Conservation (phyloP, 2,329 filamentous ascomycete genomes). For the Fonsecaea erecta region DNA sequence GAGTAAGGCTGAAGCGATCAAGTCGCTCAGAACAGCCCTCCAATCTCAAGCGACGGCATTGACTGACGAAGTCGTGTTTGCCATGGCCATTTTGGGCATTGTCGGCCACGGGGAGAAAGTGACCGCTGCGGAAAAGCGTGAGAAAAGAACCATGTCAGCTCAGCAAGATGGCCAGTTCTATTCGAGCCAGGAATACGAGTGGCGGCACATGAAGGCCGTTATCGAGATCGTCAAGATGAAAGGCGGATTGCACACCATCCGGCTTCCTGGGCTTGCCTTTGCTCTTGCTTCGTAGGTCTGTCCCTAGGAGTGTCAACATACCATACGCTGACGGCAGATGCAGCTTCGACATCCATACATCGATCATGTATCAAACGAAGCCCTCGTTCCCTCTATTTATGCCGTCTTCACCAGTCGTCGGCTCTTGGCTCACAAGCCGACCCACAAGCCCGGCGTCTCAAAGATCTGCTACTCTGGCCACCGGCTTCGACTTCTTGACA, state of each 20-base stretch:
- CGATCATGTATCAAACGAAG: constrained; percentile 17
- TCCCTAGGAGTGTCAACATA: neutral
- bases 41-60: constrained; percentile 3
- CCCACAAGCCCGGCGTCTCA: constrained; percentile 3
- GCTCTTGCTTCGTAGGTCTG: constrained; percentile 15
- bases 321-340: neutral
- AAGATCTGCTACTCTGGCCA: neutral
- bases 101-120: constrained; percentile 15
- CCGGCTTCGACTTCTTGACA: constrained; percentile 1
- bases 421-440: constrained; percentile 10
- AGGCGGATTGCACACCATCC: constrained; percentile 18
- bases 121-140: constrained; percentile 1
- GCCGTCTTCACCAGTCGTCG: constrained; percentile 6
- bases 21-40: constrained; percentile 2
- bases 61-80: constrained; percentile 12
- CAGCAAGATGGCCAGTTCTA: constrained; percentile 20
- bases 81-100: constrained; percentile 13
- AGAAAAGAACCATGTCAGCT: constrained; percentile 13
- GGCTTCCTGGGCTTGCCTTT: constrained; percentile 18
- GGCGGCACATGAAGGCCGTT: constrained; percentile 13
- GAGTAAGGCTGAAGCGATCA: constrained; percentile 7
- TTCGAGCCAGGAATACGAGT: constrained; percentile 18
- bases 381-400: constrained; percentile 17
- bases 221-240: constrained; percentile 17
- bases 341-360: constrained; percentile 20